A percentile compares a stretch with the other conserved stretches of the same genome.
Evolutionary conservation across 345 rosid species (phyloP).

Genomic region (Euclidium syriacum): DNA sequence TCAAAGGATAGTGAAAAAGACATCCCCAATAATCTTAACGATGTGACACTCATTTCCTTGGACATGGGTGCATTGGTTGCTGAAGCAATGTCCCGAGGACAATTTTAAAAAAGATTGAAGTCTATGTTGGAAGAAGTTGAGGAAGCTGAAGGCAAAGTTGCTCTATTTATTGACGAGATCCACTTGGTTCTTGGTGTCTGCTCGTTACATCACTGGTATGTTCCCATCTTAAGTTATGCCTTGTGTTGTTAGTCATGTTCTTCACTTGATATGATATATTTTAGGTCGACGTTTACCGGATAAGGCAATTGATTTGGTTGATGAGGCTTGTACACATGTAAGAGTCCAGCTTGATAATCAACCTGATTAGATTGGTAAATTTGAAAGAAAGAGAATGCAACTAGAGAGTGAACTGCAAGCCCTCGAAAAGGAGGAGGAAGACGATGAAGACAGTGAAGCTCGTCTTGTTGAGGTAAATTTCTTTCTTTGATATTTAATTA

Average conservation of each 20-base stretch:
- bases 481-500: too few species aligned
- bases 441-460: constrained; percentile 92
- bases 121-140: constrained; percentile 89
- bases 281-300: constrained; percentile 88
- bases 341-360: constrained; percentile 96
- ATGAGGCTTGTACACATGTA: constrained; percentile 92
- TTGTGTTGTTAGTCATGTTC: background rate
- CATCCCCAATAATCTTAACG: constrained; percentile 76
- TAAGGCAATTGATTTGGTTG: constrained; percentile 90
- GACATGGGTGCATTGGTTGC: constrained; percentile 92
- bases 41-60: constrained; percentile 78
- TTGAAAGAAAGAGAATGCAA: constrained; percentile 83
- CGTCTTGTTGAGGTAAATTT: constrained; percentile 65
- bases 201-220: constrained; percentile 84
- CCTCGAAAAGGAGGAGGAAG: constrained; percentile 81
- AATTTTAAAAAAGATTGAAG: constrained; percentile 80
- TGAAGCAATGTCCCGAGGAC: constrained; percentile 83
- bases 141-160: constrained; percentile 90
- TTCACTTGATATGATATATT: background rate
- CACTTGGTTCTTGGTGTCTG: constrained; percentile 97
- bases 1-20: constrained; percentile 80
- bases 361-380: constrained; percentile 93
- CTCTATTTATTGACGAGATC: constrained; percentile 87
- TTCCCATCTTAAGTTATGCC: background rate
- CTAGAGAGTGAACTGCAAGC: constrained; percentile 87